Evolutionary conservation across 2,329 filamentous ascomycete species (phyloP).

Genomic region (Penicillium sp.): DNA sequence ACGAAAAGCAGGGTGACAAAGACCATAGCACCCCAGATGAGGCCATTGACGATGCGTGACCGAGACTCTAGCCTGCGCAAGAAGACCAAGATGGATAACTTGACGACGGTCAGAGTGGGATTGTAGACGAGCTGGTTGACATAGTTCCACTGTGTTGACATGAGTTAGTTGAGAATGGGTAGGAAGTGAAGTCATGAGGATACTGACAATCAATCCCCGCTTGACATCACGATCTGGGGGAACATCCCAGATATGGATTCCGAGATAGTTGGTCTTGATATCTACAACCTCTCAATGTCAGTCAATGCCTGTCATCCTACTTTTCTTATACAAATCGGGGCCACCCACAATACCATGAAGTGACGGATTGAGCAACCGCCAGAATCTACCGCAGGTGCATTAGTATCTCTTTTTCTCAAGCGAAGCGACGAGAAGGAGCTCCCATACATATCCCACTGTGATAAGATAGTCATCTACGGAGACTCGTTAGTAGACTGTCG

Average conservation of each 20-base stretch:
- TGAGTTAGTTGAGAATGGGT: slow-evolving; percentile 1
- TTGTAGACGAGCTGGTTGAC: slow-evolving; percentile 39
- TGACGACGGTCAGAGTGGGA: slow-evolving; percentile 35
- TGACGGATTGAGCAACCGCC: slow-evolving; percentile 26
- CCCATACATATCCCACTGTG: slow-evolving; percentile 28
- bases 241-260: slow-evolving; percentile 31
- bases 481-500: slow-evolving; percentile 5
- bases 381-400: slow-evolving; percentile 21
- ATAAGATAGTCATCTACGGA: slow-evolving; percentile 32
- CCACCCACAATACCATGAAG: slow-evolving; percentile 33
- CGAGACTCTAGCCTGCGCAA: slow-evolving; percentile 35
- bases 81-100: slow-evolving; percentile 37
- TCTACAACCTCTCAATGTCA: slow-evolving; percentile 16
- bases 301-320: background rate
- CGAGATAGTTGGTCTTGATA: slow-evolving; percentile 34
- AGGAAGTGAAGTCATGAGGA: background rate
- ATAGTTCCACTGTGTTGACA: slow-evolving; percentile 27
- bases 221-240: slow-evolving; percentile 24
- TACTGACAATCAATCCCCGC: slow-evolving; percentile 23
- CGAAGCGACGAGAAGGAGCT: background rate
- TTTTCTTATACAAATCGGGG: background rate
- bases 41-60: slow-evolving; percentile 25
- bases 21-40: slow-evolving; percentile 25
- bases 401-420: background rate
- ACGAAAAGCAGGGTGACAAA: slow-evolving; percentile 26